These are phyloP conservation scores for Penicillium tannophilum DNA, from an alignment of 495 filamentous ascomycete genomes.

Conservation along the genomic window DNA sequence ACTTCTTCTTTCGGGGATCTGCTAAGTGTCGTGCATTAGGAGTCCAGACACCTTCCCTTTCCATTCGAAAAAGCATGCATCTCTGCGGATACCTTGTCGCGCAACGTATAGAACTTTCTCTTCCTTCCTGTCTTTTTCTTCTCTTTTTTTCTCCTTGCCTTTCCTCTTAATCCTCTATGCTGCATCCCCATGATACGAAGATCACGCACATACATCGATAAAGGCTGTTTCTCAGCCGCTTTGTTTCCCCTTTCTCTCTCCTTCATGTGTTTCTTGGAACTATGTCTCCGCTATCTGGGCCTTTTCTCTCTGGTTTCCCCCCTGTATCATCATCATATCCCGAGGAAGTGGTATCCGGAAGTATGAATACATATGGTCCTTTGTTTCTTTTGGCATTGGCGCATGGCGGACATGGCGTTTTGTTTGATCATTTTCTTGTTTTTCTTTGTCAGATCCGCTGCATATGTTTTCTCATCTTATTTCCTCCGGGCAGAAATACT, in stretches of 20 bases:
- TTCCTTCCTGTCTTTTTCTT: background rate
- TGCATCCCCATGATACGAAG: slow-evolving; percentile 20
- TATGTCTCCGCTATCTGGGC: slow-evolving; percentile 4
- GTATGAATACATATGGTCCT: slow-evolving; percentile 21
- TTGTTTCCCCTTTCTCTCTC: background rate
- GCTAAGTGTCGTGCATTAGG: slow-evolving; percentile 47
- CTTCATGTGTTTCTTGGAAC: slow-evolving; percentile 2
- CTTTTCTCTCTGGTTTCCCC: background rate
- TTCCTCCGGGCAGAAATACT: slow-evolving; percentile 5
- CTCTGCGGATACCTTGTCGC: background rate
- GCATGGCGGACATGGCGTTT: slow-evolving; percentile 29
- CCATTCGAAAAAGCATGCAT: slow-evolving; percentile 7
- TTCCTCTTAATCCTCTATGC: slow-evolving; percentile 9
- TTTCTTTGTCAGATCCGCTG: slow-evolving; percentile 6
- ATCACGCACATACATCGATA: slow-evolving; percentile 28
- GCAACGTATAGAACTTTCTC: slow-evolving; percentile 19
- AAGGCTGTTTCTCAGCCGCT: background rate
- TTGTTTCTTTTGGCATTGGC: slow-evolving; percentile 29
- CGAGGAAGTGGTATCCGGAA: slow-evolving; percentile 12
- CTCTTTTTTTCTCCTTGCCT: background rate
- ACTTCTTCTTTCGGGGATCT: slow-evolving; percentile 44
- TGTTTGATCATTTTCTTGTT: slow-evolving; percentile 10
- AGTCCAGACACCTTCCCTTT: slow-evolving; percentile 1
- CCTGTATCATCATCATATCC: slow-evolving; percentile 8
- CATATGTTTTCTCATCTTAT: slow-evolving; percentile 2